phyloP scores from a whole-genome alignment of 2,329 filamentous ascomycete genomes.

The Seiridium unicorne region DNA sequence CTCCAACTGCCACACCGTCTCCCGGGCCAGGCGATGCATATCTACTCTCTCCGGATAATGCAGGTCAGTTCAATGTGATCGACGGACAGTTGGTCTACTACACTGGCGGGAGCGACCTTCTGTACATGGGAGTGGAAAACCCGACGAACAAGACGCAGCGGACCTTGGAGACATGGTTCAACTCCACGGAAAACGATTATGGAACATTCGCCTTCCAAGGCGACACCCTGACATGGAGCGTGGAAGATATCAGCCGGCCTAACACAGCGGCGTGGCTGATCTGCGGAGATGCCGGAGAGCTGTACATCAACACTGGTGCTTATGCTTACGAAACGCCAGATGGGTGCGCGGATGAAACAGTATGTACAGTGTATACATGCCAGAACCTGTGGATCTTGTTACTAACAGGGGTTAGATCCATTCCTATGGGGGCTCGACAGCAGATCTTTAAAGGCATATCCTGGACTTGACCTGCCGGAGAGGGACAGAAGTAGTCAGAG shows the following conservation, averaged over 20 bases:
- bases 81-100: slow-evolving; percentile 55
- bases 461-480: no score
- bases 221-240: slow-evolving; percentile 55
- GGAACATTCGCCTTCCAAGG: slow-evolving; percentile 57
- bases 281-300: slow-evolving; percentile 41
- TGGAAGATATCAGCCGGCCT: slow-evolving; percentile 44
- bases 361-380: slow-evolving; percentile 26
- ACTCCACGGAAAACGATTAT: slow-evolving; percentile 47
- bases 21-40: slow-evolving; percentile 40
- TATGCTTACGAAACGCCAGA: slow-evolving; percentile 57
- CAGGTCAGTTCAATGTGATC: slow-evolving; percentile 57
- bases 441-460: background rate
- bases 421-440: slow-evolving; percentile 5
- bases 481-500: no score
- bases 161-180: slow-evolving; percentile 51
- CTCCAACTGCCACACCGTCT: slow-evolving; percentile 35
- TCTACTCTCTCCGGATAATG: slow-evolving; percentile 48
- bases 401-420: background rate
- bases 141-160: slow-evolving; percentile 43
- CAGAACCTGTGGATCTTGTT: background rate
- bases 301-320: slow-evolving; percentile 59
- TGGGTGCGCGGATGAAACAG: slow-evolving; percentile 59
- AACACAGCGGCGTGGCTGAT: slow-evolving; percentile 60
- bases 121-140: slow-evolving; percentile 48
- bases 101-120: slow-evolving; percentile 31